A percentile compares a stretch with the other conserved stretches of the same genome.
phyloP scores from a whole-genome alignment of 768 basidiomycete genomes.

The Auricularia cornea region DNA sequence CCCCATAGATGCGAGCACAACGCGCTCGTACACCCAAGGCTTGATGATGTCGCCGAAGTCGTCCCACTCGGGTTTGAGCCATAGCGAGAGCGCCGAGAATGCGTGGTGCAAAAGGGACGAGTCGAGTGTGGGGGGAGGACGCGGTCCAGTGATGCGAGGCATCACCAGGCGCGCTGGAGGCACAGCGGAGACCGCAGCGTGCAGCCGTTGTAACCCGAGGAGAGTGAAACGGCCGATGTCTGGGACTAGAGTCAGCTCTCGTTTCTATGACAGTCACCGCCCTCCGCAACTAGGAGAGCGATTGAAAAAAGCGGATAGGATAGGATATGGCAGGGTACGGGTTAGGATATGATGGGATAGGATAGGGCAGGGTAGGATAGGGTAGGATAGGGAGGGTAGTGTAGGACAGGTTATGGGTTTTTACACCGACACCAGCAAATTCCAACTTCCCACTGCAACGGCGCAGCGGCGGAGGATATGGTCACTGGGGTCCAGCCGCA shows the following conservation, averaged over 20 bases:
- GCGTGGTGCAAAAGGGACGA: conserved; percentile 62
- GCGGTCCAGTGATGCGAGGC: conserved; percentile 23
- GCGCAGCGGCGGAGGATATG: too few relatives aligned
- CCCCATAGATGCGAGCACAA: conserved; percentile 44
- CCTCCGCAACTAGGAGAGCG: too few relatives aligned
- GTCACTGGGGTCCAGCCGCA: too few relatives aligned
- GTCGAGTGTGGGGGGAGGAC: conserved; percentile 59
- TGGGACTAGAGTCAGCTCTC: neutral
- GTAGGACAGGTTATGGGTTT: too few relatives aligned
- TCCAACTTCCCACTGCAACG: too few relatives aligned
- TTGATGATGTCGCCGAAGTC: conserved; percentile 61
- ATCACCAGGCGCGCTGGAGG: neutral
- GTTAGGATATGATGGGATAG: too few relatives aligned
- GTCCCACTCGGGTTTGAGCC: conserved; percentile 69
- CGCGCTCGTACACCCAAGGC: conserved; percentile 67
- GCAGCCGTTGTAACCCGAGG: neutral
- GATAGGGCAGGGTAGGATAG: too few relatives aligned
- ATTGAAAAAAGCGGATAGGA: too few relatives aligned
- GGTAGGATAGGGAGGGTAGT: too few relatives aligned
- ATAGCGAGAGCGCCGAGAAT: conserved; percentile 59
- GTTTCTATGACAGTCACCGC: too few relatives aligned
- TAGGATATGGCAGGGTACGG: too few relatives aligned
- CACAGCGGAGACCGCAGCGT: neutral
- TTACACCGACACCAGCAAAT: too few relatives aligned
- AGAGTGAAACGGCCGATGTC: neutral